A percentile compares a stretch with the other conserved stretches of the same genome.
These are phyloP conservation scores for Mycena filopes DNA, from an alignment of 768 basidiomycete species.

Conservation along the genomic window DNA sequence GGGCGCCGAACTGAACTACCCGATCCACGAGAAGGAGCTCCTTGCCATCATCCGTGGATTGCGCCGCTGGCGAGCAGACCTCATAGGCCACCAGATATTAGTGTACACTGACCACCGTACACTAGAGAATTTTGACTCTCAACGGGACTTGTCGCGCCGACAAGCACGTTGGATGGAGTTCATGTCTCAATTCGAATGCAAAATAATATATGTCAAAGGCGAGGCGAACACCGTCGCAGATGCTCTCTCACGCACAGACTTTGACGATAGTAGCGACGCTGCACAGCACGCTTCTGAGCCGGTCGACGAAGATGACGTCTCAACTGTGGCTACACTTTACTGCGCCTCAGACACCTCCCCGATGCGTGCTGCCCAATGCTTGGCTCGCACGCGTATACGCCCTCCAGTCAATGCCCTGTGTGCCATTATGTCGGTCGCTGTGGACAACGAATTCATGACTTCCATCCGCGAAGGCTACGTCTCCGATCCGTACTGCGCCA, in stretches of 20 bases:
- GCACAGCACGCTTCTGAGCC: neutral
- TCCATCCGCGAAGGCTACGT: conserved; percentile 12
- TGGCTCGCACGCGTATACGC: neutral
- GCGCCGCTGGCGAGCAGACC: neutral
- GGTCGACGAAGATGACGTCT: neutral
- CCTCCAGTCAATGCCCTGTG: neutral
- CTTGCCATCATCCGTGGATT: neutral
- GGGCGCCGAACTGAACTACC: neutral
- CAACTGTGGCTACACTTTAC: neutral
- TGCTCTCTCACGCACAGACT: neutral
- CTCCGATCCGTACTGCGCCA: conserved; percentile 22
- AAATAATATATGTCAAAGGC: neutral
- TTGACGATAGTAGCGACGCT: neutral
- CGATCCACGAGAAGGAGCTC: neutral
- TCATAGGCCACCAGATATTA: neutral
- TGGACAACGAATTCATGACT: neutral
- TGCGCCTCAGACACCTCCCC: neutral
- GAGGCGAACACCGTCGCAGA: neutral
- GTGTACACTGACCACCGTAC: conserved; percentile 1
- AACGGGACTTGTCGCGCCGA: neutral
- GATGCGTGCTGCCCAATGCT: neutral
- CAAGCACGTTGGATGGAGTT: conserved; percentile 1
- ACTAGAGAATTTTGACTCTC: neutral
- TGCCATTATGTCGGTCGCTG: neutral
- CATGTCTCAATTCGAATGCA: neutral